Evolutionary conservation across 2,329 filamentous ascomycete species (phyloP).

Genomic region (Verticillium nonalfalfae): DNA sequence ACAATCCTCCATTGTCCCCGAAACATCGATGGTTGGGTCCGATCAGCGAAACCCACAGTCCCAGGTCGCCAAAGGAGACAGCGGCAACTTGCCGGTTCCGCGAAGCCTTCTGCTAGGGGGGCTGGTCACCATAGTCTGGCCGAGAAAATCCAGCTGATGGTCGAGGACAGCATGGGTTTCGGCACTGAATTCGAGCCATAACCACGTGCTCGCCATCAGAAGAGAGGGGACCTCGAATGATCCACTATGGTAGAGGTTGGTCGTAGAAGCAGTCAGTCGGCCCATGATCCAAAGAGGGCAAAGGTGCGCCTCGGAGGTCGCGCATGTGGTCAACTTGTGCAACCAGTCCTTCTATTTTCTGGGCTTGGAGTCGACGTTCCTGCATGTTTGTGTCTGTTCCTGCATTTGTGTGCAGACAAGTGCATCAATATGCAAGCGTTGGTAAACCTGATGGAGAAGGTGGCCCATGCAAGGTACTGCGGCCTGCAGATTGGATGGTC

Average conservation of each 20-base stretch:
- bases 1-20: background rate
- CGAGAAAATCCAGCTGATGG: background rate
- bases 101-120: background rate
- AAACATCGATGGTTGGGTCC: background rate
- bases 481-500: background rate
- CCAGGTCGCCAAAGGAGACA: background rate
- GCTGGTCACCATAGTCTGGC: background rate
- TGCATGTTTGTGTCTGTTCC: slow-evolving; percentile 11
- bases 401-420: slow-evolving; percentile 5
- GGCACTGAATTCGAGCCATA: background rate
- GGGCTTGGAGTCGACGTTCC: slow-evolving; percentile 4
- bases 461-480: slow-evolving; percentile 8
- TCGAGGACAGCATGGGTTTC: background rate
- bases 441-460: slow-evolving; percentile 1
- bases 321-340: no score
- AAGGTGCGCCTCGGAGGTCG: background rate
- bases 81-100: background rate
- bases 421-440: background rate
- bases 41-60: background rate
- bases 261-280: background rate
- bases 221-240: slow-evolving; percentile 4
- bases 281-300: background rate
- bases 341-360: no score
- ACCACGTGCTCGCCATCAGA: background rate
- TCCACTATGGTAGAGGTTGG: background rate